Base-by-base conservation (phyloP, 2,329 filamentous ascomycete genomes). In the Ceratocystis harringtonii region DNA sequence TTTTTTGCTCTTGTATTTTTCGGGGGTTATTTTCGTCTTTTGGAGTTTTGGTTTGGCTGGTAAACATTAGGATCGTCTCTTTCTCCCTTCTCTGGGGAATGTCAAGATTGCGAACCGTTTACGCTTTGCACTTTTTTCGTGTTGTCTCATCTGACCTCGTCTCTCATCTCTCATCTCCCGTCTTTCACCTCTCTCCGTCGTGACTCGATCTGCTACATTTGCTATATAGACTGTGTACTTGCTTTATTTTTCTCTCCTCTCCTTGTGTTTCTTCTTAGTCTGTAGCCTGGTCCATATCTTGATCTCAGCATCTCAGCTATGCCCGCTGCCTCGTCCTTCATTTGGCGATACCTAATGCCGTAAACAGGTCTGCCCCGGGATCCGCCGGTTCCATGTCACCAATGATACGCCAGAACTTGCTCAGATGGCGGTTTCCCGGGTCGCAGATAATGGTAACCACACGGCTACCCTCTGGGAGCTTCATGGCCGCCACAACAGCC, bases 401-500 rank as follows among this genome's bases (percentile, higher is more conserved):
- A 64, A 90, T 83, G 68, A 81, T 79, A 71, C 86, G 88, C 87
- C 88, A 94, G 72, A 95, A 92, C 75, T 92, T 92, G 76, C 87
- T 91, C 63, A 94, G 74, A 74, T 94, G 89, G 69, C 90, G 80
- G 8, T 85, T 85, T n/a, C 90, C 88, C n/a, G 83, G 84, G 75
- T 95, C 90, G 74, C 89, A 94, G 6, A 94, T 76, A n/a, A 95
- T 79, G 0, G 90, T 94, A n/a, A 92, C 88, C 52, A 95, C 83
- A 41, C 79, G 80, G 67, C 86, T 87, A 15, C 79, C 81, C 64
- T 76, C 73, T 3, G 83, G 82, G 68, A 92, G 76, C 52, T 78
- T 77, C 72, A 85, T 80, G 30, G 88, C 89, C 3, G 86, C 80
- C 62, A 81, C 81, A 8, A 89, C 85, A 25, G 89, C 88, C 3